Conservation (phyloP, 805 yeast species). For the Yamadazyma tumulicola region DNA sequence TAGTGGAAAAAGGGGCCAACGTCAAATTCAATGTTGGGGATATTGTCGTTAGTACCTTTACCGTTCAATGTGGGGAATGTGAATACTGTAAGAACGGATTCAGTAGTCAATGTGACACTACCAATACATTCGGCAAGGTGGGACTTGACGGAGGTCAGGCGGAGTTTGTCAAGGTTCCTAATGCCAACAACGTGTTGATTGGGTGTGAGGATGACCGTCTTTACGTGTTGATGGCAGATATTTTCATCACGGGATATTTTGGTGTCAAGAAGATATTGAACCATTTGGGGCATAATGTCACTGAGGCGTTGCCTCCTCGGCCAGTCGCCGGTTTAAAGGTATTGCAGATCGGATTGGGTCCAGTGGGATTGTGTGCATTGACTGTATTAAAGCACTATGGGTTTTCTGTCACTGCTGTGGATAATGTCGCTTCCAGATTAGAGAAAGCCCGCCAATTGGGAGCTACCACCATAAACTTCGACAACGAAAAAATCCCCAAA, state of each 20-base stretch:
- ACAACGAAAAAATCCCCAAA: constrained; percentile 37
- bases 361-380: constrained; percentile 55
- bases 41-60: constrained; percentile 45
- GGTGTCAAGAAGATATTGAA: constrained; percentile 52
- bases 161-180: constrained; percentile 57
- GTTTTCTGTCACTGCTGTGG: constrained; percentile 46
- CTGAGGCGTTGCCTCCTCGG: constrained; percentile 14
- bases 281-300: constrained; percentile 29
- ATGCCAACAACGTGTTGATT: constrained; percentile 49
- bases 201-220: constrained; percentile 47
- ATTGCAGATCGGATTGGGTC: constrained; percentile 59
- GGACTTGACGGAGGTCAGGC: constrained; percentile 63
- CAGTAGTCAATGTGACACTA: constrained; percentile 51
- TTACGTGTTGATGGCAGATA: constrained; percentile 59
- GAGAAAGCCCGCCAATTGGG: constrained; percentile 45
- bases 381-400: constrained; percentile 43
- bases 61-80: constrained; percentile 58
- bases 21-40: constrained; percentile 41
- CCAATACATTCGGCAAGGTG: constrained; percentile 56
- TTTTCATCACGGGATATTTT: constrained; percentile 60
- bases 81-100: constrained; percentile 55
- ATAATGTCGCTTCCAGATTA: constrained; percentile 46
- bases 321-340: constrained; percentile 22
- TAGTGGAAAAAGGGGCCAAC: constrained; percentile 36
- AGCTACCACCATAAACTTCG: constrained; percentile 47